These are phyloP conservation scores for Pleurotus platypus DNA, from an alignment of 768 basidiomycete species.

Conservation along the genomic window DNA sequence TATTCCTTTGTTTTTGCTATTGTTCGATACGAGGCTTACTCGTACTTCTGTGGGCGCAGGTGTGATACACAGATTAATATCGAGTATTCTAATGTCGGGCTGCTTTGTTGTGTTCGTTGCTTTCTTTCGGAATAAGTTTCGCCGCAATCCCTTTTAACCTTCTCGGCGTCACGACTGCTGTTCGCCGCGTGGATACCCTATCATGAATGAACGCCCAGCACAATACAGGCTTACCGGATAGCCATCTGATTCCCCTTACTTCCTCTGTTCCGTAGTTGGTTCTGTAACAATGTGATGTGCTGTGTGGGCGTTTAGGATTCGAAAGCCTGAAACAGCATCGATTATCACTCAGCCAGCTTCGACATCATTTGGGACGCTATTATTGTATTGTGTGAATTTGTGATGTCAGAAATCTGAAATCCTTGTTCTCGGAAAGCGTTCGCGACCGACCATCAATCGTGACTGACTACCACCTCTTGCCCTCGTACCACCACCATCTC, in stretches of 20 bases:
- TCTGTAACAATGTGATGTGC: not conserved
- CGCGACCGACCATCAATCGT: constrained; percentile 1
- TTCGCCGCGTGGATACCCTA: constrained; percentile 3
- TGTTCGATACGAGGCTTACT: not conserved
- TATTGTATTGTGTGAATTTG: constrained; percentile 5
- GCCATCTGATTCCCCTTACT: constrained; percentile 1
- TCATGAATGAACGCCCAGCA: constrained; percentile 1
- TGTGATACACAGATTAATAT: constrained; percentile 13
- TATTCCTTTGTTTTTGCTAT: constrained; percentile 1
- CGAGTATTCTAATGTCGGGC: not conserved
- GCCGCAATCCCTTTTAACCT: not conserved
- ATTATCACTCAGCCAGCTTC: not conserved
- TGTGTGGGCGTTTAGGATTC: not conserved
- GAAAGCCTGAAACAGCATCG: not conserved
- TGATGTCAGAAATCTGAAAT: constrained; percentile 4
- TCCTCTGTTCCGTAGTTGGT: not conserved
- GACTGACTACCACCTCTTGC: constrained; percentile 4
- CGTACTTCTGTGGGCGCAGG: constrained; percentile 12
- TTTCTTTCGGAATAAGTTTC: constrained; percentile 8
- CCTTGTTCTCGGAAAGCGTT: constrained; percentile 5
- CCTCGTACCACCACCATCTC: constrained; percentile 4
- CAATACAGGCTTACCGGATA: constrained; percentile 1
- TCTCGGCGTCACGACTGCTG: too few relatives aligned
- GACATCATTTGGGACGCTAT: not conserved
- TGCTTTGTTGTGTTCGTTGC: constrained; percentile 8